Evolutionary conservation across 768 basidiomycete species (phyloP).

Genomic region (Tricholoma bakamatsutake): DNA sequence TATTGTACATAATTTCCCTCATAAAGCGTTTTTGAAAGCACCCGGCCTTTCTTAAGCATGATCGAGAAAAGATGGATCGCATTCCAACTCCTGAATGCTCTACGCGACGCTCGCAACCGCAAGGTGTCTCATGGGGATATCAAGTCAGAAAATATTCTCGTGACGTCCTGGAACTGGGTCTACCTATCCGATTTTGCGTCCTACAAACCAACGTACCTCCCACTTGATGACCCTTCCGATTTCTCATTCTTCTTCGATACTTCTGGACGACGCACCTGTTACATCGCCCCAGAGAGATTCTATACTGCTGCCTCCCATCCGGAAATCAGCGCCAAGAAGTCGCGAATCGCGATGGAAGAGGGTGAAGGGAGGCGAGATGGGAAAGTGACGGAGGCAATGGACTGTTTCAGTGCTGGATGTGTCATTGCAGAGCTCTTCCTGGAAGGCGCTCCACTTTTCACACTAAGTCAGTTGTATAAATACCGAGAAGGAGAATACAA

Average conservation of each 20-base stretch:
- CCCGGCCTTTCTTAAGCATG: constrained; percentile 85
- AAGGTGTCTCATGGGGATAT: constrained; percentile 97
- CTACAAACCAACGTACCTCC: constrained; percentile 93
- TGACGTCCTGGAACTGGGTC: constrained; percentile 94
- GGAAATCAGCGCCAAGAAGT: constrained; percentile 66
- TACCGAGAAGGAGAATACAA: constrained; percentile 83
- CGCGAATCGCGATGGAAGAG: constrained; percentile 44
- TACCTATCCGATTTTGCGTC: constrained; percentile 94
- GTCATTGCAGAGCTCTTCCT: constrained; percentile 94
- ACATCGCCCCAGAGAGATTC: constrained; percentile 94
- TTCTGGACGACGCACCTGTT: constrained; percentile 88
- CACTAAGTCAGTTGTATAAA: constrained; percentile 91
- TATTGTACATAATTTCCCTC: not conserved
- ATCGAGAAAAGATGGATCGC: constrained; percentile 99
- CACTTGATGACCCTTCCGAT: constrained; percentile 93
- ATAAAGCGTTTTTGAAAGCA: constrained; percentile 43
- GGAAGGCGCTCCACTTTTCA: constrained; percentile 91
- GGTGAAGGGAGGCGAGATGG: constrained; percentile 66
- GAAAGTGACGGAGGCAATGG: constrained; percentile 92
- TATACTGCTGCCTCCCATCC: constrained; percentile 68
- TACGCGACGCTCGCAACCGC: constrained; percentile 76
- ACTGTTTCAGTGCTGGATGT: constrained; percentile 92
- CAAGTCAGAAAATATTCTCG: constrained; percentile 94
- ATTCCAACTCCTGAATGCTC: constrained; percentile 83
- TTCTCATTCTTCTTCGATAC: constrained; percentile 99